These are phyloP conservation scores for Stellera chamaejasme DNA, from an alignment of 345 rosid genomes.

Conservation along the genomic window DNA sequence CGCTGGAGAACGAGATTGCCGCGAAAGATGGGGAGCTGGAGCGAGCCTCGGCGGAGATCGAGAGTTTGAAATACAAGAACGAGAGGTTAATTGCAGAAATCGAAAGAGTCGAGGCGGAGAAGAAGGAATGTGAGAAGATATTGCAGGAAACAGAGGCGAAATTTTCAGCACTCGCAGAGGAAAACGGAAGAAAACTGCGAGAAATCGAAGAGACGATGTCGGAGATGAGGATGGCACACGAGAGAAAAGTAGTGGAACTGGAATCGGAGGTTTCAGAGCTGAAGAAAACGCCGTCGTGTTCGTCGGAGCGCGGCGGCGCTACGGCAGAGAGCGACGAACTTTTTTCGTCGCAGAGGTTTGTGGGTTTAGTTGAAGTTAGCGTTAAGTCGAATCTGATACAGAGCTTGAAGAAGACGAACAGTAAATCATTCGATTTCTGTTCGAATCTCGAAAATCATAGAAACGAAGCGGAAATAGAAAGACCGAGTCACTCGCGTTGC, in stretches of 20 bases:
- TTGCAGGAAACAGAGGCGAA: slow-evolving; percentile 37
- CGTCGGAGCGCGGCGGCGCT: slow-evolving; percentile 8
- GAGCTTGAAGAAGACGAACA: slow-evolving; percentile 41
- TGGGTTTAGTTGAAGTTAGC: slow-evolving; percentile 49
- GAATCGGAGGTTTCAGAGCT: slow-evolving; percentile 46
- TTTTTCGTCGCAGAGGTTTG: slow-evolving; percentile 69
- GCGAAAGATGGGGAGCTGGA: slow-evolving; percentile 38
- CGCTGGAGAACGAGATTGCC: slow-evolving; percentile 45
- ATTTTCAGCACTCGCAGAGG: slow-evolving; percentile 18
- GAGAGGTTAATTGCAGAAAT: slow-evolving; percentile 28
- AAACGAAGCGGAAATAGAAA: slow-evolving; percentile 42
- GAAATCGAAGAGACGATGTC: slow-evolving; percentile 37
- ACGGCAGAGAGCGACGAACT: slow-evolving; percentile 35
- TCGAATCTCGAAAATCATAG: slow-evolving; percentile 14
- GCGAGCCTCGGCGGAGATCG: slow-evolving; percentile 20
- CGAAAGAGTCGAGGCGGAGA: slow-evolving; percentile 28
- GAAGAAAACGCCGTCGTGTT: slow-evolving; percentile 29
- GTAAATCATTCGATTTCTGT: neutral
- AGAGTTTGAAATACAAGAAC: slow-evolving; percentile 40
- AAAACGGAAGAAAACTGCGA: slow-evolving; percentile 23
- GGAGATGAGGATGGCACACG: slow-evolving; percentile 40
- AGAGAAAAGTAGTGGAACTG: slow-evolving; percentile 25
- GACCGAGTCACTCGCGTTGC: slow-evolving; percentile 40
- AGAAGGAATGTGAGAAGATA: slow-evolving; percentile 27
- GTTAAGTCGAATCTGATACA: slow-evolving; percentile 42